Conservation (phyloP, 129 eudicot species). For the Dittrichia graveolens region DNA sequence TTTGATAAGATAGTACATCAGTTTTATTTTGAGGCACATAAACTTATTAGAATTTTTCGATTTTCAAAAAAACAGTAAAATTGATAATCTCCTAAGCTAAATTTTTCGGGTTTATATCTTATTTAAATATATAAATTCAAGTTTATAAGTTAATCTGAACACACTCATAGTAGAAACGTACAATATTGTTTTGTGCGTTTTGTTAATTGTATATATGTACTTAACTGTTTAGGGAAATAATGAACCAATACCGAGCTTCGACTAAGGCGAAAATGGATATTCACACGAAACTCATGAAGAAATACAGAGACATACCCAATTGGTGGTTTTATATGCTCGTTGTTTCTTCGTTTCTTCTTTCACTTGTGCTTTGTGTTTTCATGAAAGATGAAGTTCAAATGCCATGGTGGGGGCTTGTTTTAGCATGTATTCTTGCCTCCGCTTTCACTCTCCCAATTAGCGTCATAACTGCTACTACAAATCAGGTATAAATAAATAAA, state of each 20-base stretch:
- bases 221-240: conserved; percentile 63
- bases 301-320: conserved; percentile 52
- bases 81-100: no score
- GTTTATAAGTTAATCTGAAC: no score
- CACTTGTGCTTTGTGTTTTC: conserved; percentile 47
- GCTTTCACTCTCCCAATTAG: conserved; percentile 66
- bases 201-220: no score
- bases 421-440: conserved; percentile 44
- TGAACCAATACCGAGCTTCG: conserved; percentile 39
- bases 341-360: conserved; percentile 26
- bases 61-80: no score
- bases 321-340: conserved; percentile 65
- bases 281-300: conserved; percentile 61
- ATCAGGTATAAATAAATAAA: no score
- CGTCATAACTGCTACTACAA: conserved; percentile 69
- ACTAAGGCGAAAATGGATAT: conserved; percentile 44
- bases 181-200: background rate
- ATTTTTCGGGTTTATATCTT: no score
- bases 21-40: no score
- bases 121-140: no score
- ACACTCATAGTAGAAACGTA: no score
- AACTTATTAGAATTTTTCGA: no score
- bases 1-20: no score
- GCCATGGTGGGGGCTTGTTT: conserved; percentile 68
- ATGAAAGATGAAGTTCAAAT: conserved; percentile 55